Conservation (phyloP, 495 filamentous ascomycete species). For the Hyphodiscus hymeniophilus region DNA sequence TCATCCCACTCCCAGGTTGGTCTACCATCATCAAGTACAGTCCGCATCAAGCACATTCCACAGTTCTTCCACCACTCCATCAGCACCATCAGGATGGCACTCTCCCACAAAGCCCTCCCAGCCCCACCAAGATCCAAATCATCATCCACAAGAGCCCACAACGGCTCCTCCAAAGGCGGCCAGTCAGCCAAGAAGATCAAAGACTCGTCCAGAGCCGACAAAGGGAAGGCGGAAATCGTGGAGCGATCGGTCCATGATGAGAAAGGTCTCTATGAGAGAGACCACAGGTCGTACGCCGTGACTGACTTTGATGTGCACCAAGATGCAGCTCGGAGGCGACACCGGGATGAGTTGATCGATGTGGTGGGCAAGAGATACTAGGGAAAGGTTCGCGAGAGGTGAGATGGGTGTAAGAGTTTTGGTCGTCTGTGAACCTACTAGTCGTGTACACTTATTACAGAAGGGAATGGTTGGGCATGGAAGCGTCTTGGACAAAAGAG, state of each 20-base stretch:
- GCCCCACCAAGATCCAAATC: not conserved
- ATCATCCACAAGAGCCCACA: not conserved
- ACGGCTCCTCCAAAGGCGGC: not conserved
- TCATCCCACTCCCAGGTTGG: too few species aligned
- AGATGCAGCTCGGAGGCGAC: not conserved
- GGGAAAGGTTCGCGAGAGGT: not conserved
- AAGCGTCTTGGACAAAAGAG: too few species aligned
- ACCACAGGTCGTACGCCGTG: constrained; percentile 4
- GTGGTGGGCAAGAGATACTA: constrained; percentile 1
- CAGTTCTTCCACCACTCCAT: too few species aligned
- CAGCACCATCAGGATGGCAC: not conserved
- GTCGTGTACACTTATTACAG: too few species aligned
- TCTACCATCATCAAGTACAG: too few species aligned
- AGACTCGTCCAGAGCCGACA: not conserved
- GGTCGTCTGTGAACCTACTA: too few species aligned
- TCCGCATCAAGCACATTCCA: too few species aligned
- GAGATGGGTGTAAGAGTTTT: not conserved
- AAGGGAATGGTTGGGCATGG: too few species aligned
- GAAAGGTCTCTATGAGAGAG: too few species aligned
- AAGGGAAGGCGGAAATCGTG: not conserved
- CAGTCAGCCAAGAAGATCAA: not conserved
- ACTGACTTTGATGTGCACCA: constrained; percentile 7
- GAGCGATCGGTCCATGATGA: not conserved
- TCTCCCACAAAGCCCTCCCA: not conserved
- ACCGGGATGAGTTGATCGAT: constrained; percentile 6